These are phyloP conservation scores for Thalassiosira hispida DNA, from an alignment of 352 stramenopile genomes.

Conservation along the genomic window DNA sequence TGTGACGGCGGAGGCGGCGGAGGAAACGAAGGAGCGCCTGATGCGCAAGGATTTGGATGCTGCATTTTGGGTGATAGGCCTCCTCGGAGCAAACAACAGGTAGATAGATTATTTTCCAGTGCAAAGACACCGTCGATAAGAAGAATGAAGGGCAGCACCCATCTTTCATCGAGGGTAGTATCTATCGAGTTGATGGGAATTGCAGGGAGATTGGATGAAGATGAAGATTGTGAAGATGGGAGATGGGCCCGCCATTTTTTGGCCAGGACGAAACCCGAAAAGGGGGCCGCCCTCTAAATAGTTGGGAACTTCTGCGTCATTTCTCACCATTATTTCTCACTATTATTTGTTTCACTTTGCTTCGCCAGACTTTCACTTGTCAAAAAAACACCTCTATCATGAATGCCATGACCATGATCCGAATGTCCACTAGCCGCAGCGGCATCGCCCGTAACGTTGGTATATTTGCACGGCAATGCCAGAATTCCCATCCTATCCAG, in stretches of 20 bases:
- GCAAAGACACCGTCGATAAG: too few species aligned
- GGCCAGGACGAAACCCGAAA: too few species aligned
- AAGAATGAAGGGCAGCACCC: too few species aligned
- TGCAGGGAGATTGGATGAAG: background rate
- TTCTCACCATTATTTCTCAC: too few species aligned
- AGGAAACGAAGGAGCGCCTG: background rate
- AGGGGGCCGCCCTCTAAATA: too few species aligned
- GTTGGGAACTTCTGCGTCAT: too few species aligned
- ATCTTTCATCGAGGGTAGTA: too few species aligned
- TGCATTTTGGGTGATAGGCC: slow-evolving; percentile 4
- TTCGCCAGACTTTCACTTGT: background rate
- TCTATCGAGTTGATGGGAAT: too few species aligned
- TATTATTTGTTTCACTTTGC: background rate
- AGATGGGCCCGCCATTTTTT: too few species aligned
- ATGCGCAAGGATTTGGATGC: slow-evolving; percentile 12
- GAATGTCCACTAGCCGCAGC: background rate
- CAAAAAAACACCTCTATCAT: background rate
- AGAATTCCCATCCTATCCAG: background rate
- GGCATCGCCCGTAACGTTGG: slow-evolving; percentile 11
- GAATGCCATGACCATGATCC: slow-evolving; percentile 20
- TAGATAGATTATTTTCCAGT: too few species aligned
- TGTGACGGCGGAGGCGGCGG: slow-evolving; percentile 18
- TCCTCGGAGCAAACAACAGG: background rate
- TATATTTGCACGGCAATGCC: background rate
- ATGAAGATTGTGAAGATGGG: background rate